Conservation (phyloP, 352 stramenopile genomes). For the Phytopythium boreale region DNA sequence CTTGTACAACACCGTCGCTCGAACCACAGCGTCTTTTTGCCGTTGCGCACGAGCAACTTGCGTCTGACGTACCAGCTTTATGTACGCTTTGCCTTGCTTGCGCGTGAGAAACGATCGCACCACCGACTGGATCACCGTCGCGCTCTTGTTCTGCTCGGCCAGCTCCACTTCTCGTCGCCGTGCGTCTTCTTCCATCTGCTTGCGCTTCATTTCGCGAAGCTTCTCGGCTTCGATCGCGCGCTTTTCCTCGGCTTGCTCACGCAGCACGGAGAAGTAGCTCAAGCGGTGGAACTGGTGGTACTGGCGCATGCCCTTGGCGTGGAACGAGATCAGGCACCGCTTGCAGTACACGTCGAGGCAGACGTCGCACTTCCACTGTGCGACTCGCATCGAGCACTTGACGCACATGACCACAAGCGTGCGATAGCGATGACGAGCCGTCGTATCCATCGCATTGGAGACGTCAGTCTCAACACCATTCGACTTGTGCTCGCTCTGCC, state of each 20-base stretch:
- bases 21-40: conserved; percentile 36
- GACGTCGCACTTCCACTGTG: conserved; percentile 62
- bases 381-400: conserved; percentile 50
- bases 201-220: conserved; percentile 24
- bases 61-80: conserved; percentile 48
- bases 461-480: neutral
- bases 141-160: conserved; percentile 21
- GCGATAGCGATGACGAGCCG: conserved; percentile 30
- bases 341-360: conserved; percentile 73
- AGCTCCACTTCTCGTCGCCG: conserved; percentile 16
- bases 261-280: conserved; percentile 67
- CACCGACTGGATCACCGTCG: conserved; percentile 40
- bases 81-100: conserved; percentile 39
- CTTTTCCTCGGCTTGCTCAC: conserved; percentile 41
- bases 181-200: conserved; percentile 22
- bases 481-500: neutral
- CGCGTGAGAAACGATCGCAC: conserved; percentile 31
- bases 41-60: conserved; percentile 36
- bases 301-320: conserved; percentile 58
- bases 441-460: neutral
- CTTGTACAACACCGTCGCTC: conserved; percentile 37
- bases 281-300: conserved; percentile 50
- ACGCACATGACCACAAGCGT: conserved; percentile 62
- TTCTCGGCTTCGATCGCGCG: conserved; percentile 30
- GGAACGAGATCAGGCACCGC: conserved; percentile 47